phyloP scores from a whole-genome alignment of 2,329 filamentous ascomycete genomes.

The Arthrobotrys pseudoclavata region DNA sequence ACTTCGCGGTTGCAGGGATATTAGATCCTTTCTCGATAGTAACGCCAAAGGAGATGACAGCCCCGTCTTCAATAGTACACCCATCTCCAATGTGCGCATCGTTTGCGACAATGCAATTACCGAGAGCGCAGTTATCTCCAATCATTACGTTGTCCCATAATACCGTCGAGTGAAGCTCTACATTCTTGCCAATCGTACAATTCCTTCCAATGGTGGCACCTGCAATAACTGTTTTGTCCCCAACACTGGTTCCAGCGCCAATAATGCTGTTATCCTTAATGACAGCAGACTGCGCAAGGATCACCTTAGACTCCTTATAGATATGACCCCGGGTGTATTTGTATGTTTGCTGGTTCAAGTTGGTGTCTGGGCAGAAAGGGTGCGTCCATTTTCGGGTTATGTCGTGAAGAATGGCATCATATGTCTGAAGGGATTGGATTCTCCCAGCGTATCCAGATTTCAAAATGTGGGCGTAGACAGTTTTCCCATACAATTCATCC shows the following conservation, averaged over 20 bases:
- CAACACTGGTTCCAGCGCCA: conserved; percentile 81
- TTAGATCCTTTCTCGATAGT: conserved; percentile 75
- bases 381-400: conserved; percentile 89
- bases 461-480: conserved; percentile 91
- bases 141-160: conserved; percentile 89
- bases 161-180: conserved; percentile 81
- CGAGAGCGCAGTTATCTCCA: conserved; percentile 79
- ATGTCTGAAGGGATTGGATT: conserved; percentile 86
- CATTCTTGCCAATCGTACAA: conserved; percentile 88
- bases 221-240: conserved; percentile 76
- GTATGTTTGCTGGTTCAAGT: conserved; percentile 83
- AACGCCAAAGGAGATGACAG: conserved; percentile 84
- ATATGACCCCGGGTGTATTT: conserved; percentile 77
- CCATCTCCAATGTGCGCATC: conserved; percentile 78
- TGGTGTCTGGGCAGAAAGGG: conserved; percentile 89
- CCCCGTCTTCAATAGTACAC: conserved; percentile 77
- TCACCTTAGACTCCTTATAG: conserved; percentile 83
- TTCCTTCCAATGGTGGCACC: conserved; percentile 85
- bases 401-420: conserved; percentile 88
- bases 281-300: conserved; percentile 78
- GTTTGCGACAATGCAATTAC: conserved; percentile 81
- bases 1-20: conserved; percentile 66
- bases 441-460: conserved; percentile 86
- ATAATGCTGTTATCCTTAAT: conserved; percentile 79
- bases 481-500: conserved; percentile 96